Conservation (phyloP, 352 stramenopile genomes). For the Phytophthora colocasiae region DNA sequence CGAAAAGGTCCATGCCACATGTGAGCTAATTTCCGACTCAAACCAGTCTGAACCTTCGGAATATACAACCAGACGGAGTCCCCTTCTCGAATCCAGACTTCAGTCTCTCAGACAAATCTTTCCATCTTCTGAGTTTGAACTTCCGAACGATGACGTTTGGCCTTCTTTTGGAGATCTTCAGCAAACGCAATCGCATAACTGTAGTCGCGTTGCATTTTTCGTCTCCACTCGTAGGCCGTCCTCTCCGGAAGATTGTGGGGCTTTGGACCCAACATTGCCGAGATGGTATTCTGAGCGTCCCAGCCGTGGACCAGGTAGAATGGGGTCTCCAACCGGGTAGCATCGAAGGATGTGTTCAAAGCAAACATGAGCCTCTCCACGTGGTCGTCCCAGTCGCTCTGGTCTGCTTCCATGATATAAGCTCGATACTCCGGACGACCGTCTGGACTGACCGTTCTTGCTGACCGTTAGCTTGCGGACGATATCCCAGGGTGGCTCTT, state of each 20-base stretch:
- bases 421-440: slow-evolving; percentile 6
- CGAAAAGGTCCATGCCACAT: too few species aligned
- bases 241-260: not conserved
- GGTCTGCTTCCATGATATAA: slow-evolving; percentile 6
- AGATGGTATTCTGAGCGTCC: not conserved
- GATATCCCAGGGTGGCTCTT: slow-evolving; percentile 3
- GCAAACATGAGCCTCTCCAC: too few species aligned
- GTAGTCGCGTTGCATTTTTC: slow-evolving; percentile 15
- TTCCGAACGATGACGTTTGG: not conserved
- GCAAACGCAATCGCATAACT: slow-evolving; percentile 4
- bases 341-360: slow-evolving; percentile 11
- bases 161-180: slow-evolving; percentile 13
- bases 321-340: slow-evolving; percentile 3
- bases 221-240: slow-evolving; percentile 6
- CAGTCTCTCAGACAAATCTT: slow-evolving; percentile 3
- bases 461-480: slow-evolving; percentile 11
- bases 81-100: not conserved
- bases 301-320: not conserved
- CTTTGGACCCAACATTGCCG: slow-evolving; percentile 10
- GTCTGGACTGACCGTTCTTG: slow-evolving; percentile 7
- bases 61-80: too few species aligned
- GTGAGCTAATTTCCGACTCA: too few species aligned
- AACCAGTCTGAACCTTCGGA: too few species aligned
- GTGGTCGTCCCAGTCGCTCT: slow-evolving; percentile 18
- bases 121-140: slow-evolving; percentile 10